Evolutionary conservation across 768 basidiomycete genomes (phyloP), one percentile per base, ranked within the genome.

Genomic region (Phylloporus sp.): DNA sequence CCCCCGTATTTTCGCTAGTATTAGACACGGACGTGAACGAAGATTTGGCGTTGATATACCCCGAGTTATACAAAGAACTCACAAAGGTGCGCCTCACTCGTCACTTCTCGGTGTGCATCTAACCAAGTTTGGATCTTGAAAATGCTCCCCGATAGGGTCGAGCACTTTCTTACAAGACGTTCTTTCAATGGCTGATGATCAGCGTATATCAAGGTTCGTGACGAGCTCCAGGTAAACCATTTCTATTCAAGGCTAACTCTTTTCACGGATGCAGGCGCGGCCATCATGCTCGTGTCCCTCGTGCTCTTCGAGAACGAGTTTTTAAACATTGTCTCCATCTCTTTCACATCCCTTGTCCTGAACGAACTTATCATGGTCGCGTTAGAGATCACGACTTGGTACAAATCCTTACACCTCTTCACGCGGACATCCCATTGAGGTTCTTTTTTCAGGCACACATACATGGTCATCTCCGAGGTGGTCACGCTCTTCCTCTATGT

Each of bases 331-430:
- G 97, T 99, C 27, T 88, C 95, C 18, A 99, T 98, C 59, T 98
- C 97, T 1, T 99, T 97, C 68, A 97, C 95, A 1, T 91, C 97
- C 1, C 76, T 98, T 50, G 83, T 99, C 57, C 75, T 98, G 26
- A 99, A 99, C 66, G 97, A 98, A 66, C 82, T 99, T 45, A 93
- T 98, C 71, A 99, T 98, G 97, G 97, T 98, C 41, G 94, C 95
- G 2, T 70, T 98, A 59, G 95, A 98, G 71, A 94, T 98, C 53
- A 98, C 95, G 4, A 97, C 91, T 55, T 99, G 95, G 95, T 91
- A 6, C n/a, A 60, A 49, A 29, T 13, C n/a, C 13, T 47, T 13
- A 20, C 34, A 24, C 26, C 13, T 11, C 6, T 18, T 9, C 5
- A 15, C 10, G 4, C 16, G 31, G 23, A 8, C 74, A 60, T 24